Evolutionary conservation across 331 rosid genomes (phyloP).

Genomic region (Pyrus hybrid): DNA sequence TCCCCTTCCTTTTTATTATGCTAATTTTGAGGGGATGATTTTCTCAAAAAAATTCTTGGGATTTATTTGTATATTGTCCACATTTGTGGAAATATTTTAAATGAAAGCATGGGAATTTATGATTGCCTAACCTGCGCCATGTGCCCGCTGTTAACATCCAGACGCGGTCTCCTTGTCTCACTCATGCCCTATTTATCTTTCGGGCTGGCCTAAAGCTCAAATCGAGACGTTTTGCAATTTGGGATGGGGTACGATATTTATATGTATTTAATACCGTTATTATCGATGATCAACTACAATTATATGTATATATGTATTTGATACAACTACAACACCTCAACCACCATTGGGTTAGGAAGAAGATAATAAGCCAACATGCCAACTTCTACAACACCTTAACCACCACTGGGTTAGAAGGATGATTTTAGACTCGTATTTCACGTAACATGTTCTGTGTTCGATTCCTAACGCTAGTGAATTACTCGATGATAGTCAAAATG

Average conservation of each 20-base stretch:
- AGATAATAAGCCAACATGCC: no score
- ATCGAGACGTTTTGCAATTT: constrained; percentile 21
- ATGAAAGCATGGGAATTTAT: background rate
- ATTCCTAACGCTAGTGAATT: rapidly evolving
- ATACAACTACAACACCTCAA: background rate
- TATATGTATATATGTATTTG: no score
- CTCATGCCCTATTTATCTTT: background rate
- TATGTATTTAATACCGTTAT: no score
- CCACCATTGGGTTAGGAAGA: no score
- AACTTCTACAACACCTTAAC: no score
- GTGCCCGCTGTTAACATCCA: constrained; percentile 3
- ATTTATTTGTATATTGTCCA: constrained; percentile 15
- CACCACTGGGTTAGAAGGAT: no score
- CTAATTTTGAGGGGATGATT: constrained; percentile 26
- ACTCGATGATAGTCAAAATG: no score
- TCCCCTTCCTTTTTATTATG: background rate
- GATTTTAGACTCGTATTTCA: no score
- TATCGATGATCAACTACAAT: no score
- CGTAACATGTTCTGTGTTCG: rapidly evolving
- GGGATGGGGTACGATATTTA: background rate
- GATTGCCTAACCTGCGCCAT: constrained; percentile 18
- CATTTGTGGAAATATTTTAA: background rate
- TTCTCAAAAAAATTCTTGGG: constrained; percentile 4
- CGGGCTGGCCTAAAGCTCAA: constrained; percentile 3
- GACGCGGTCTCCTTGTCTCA: background rate